Conservation (phyloP, 2,329 filamentous ascomycete genomes). For the Beauveria varroae region DNA sequence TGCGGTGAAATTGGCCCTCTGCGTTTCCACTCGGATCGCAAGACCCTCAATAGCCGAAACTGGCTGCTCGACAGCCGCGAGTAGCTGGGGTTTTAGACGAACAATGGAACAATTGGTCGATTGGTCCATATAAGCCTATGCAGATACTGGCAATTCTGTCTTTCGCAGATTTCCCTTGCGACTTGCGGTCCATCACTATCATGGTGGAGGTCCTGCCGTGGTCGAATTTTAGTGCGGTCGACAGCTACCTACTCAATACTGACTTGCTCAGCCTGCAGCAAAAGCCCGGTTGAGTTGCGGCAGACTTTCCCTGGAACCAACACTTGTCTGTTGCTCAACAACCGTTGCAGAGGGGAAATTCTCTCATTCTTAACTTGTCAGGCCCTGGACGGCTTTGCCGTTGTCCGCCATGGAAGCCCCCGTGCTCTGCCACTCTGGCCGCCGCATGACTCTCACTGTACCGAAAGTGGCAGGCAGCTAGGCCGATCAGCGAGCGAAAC, state of each 20-base stretch:
- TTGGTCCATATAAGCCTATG: too few species aligned
- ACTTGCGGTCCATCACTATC: too few species aligned
- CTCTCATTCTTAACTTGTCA: not conserved
- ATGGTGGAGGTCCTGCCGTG: not conserved
- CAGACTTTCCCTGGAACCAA: not conserved
- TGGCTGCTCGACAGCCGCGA: too few species aligned
- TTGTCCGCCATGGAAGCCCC: not conserved
- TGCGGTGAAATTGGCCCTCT: too few species aligned
- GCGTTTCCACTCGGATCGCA: too few species aligned
- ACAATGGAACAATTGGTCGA: too few species aligned
- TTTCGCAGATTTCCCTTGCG: too few species aligned
- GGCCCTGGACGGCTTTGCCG: not conserved
- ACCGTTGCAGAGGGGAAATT: not conserved
- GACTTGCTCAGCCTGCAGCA: not conserved
- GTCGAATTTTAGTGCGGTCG: not conserved
- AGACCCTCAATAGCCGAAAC: too few species aligned
- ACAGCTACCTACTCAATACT: not conserved
- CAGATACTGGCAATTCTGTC: too few species aligned
- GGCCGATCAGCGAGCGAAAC: constrained; percentile 1
- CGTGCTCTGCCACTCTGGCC: not conserved
- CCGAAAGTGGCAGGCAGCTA: not conserved
- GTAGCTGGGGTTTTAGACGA: too few species aligned
- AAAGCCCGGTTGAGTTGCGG: not conserved
- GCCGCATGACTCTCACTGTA: not conserved
- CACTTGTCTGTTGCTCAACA: not conserved